Base-by-base conservation (phyloP, 2,329 filamentous ascomycete genomes). In the Nigrospora oryzae region DNA sequence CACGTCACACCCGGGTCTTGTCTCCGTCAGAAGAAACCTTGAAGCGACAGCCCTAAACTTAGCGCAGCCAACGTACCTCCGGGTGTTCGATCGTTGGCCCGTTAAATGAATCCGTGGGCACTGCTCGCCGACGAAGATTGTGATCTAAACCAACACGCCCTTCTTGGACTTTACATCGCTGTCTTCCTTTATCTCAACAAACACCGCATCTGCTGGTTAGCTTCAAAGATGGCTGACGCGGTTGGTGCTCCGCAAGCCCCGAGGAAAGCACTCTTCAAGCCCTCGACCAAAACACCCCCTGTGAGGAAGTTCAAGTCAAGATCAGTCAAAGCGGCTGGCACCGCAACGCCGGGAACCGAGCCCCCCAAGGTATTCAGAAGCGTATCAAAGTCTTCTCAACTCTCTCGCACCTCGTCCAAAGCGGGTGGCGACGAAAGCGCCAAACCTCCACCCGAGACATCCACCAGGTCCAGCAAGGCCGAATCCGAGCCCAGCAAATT, bases 201-300 rank as follows among this genome's bases (percentile, higher is more conserved):
- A 14, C 47, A 51, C 43, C 53, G 50, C 15, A 49, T 58, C 33
- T 49, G 47, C 14, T 46, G 43, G 34, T 37, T 52, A 40, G 39
- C 46, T 30, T 36, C 47, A 42, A 46, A 37, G 38, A 57, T 62
- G 56, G 55, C 57, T 34, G 57, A 60, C 48, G 51, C 54, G 17
- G 34, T 41, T 33, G 36, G 56, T 36, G 41, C 49, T 37, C 55
- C 59, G 13, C 56, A 55, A 39, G 59, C 58, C n/a, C 49, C 57
- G 23, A 57, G 48, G 47, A 62, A 60, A 41, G 34, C 39, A 49
- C 49, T 63, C 14, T 63, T 63, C 48, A 62, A 62, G 48, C 51
- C 60, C 36, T 56, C 60, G 16, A 56, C 47, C 32, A 61, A 55
- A 47, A 58, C 58, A 2, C 58, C 58, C 11, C 45, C 55, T n/a